Base-by-base conservation (phyloP, 129 eudicot genomes). In the Artemisia tridentata region DNA sequence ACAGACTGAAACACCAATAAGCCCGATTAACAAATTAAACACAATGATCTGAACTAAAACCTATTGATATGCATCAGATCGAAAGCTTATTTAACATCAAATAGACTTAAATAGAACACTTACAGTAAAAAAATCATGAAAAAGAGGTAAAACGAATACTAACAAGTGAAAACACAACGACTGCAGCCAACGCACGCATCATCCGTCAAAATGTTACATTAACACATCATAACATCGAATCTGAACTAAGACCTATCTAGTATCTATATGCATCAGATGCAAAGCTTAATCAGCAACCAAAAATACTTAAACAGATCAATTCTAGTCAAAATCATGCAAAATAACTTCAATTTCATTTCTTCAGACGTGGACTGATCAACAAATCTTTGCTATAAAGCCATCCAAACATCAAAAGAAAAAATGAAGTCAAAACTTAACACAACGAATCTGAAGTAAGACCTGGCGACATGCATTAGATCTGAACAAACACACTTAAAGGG, bases 221-320 rank as follows among this genome's bases (percentile, higher is more conserved):
- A 3, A 4, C 5, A 29, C 34, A 34, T 5, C 41, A 8, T 34
- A 8, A 34, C 7, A 34, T 8, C 19, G 15, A 41, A 74, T 56
- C 70, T 19, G 58, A 74, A 68, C 14, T n/a, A 2, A 73, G 18
- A 66, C 38, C 2, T 68, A 49, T 9, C 43, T 20, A 64, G n/a
- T n/a, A n/a, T n/a, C n/a, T n/a, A n/a, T 9, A 69, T 1, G 31
- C 38, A 55, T 62, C 50, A 72, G 74, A 79, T 79, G 79, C 75
- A 64, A 21, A 51, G 17, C 19, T 20, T 14, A 59, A 73, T 79
- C 60, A 67, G 27, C 50, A 57, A 56, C 31, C n/a, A 52, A 77
- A 23, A 13, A 21, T 14, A 64, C 10, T 73, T 17, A 5, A 67
- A 27, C 45, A 50, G 5, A 51, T 65, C 57, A 74, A 53, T 38